Conservation (phyloP, 805 yeast species). For the Yarrowia bubula region DNA sequence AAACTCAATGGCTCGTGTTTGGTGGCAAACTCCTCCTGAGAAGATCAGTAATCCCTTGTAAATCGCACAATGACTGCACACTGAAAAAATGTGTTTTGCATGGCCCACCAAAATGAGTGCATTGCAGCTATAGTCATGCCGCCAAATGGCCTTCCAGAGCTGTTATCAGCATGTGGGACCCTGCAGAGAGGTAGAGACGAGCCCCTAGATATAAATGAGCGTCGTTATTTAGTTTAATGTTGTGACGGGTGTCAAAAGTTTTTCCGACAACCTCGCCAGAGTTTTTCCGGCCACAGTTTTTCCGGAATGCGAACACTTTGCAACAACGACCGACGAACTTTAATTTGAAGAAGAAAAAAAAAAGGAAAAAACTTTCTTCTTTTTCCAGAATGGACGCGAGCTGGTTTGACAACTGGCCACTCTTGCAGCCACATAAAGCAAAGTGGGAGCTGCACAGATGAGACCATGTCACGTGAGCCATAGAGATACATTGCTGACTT, state of each 20-base stretch:
- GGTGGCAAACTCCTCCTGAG: not conserved
- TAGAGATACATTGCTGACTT: no score
- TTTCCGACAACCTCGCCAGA: not conserved
- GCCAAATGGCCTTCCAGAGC: not conserved
- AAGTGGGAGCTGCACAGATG: not conserved
- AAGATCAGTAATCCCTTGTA: not conserved
- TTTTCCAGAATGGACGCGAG: not conserved
- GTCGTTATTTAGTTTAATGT: not conserved
- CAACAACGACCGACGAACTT: not conserved
- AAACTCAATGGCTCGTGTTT: conserved; percentile 4
- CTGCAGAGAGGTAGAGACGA: not conserved
- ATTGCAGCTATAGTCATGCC: not conserved
- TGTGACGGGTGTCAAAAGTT: not conserved
- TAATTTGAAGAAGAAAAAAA: no score
- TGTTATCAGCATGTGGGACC: not conserved
- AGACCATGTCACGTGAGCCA: not conserved
- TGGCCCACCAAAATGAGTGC: not conserved
- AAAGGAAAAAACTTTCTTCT: no score
- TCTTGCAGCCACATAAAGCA: not conserved
- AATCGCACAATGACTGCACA: no score
- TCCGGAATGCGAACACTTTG: not conserved
- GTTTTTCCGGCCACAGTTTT: conserved; percentile 9
- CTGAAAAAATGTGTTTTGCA: not conserved
- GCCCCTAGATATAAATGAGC: no score
- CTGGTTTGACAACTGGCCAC: not conserved